A percentile compares a stretch with the other conserved stretches of the same genome.
Evolutionary conservation across 1,139 yeast species (phyloP).

Genomic region (Kluyveromyces sp.): DNA sequence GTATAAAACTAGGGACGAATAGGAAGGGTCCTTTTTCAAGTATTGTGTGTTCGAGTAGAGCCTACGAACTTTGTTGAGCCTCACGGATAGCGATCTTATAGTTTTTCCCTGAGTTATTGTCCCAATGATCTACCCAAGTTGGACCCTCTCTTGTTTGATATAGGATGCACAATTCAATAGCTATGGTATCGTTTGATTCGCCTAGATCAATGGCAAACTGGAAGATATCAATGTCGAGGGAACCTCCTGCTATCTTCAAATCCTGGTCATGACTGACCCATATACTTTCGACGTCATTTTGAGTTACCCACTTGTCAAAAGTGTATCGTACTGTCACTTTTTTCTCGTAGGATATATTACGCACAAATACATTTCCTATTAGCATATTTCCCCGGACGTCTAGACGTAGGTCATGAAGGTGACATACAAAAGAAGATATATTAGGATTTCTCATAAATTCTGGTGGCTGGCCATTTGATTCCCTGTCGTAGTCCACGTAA

Average conservation of each 20-base stretch:
- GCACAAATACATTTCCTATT: conserved; percentile 25
- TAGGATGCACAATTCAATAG: conserved; percentile 25
- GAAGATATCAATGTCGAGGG: conserved; percentile 25
- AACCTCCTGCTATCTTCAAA: conserved; percentile 21
- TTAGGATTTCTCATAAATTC: neutral
- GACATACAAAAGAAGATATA: neutral
- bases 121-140: conserved; percentile 25
- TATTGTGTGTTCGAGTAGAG: no score
- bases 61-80: neutral
- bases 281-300: conserved; percentile 25
- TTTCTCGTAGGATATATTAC: conserved; percentile 26
- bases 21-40: no score
- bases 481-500: no score
- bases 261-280: conserved; percentile 26
- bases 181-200: neutral
- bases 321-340: conserved; percentile 26
- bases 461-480: no score
- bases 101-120: conserved; percentile 26
- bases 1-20: no score
- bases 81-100: conserved; percentile 15
- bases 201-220: conserved; percentile 24
- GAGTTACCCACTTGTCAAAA: conserved; percentile 25
- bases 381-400: conserved; percentile 16
- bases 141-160: conserved; percentile 23
- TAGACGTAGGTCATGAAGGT: conserved; percentile 25